phyloP scores from a whole-genome alignment of 305 asterid genomes.

The Rubia balearica region DNA sequence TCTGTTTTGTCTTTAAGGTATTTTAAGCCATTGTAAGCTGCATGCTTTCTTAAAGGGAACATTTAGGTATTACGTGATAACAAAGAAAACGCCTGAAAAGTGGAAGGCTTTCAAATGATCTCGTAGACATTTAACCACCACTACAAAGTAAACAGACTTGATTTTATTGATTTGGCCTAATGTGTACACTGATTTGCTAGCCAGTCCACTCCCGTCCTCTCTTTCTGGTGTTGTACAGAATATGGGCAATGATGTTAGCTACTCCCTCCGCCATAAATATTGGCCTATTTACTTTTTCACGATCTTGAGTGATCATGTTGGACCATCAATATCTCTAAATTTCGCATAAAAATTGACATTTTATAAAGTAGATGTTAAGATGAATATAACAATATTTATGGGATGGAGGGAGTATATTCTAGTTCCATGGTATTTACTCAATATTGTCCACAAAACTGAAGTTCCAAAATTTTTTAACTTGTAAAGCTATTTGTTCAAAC shows the following conservation, averaged over 20 bases:
- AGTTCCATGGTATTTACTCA: neutral
- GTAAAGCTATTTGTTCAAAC: conserved; percentile 11
- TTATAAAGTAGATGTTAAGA: too few species aligned
- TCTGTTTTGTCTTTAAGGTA: neutral
- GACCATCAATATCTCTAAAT: too few species aligned
- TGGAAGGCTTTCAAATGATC: neutral
- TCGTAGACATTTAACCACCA: neutral
- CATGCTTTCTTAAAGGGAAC: neutral
- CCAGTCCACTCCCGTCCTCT: neutral
- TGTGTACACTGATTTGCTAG: neutral
- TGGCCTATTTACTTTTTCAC: too few species aligned
- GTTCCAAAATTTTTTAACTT: neutral
- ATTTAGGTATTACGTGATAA: neutral
- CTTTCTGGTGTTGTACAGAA: neutral
- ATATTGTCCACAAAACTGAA: neutral
- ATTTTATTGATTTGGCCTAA: neutral
- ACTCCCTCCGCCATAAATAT: too few species aligned
- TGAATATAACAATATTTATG: too few species aligned
- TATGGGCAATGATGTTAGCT: neutral
- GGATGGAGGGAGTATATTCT: neutral
- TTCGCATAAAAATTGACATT: too few species aligned
- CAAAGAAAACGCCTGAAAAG: neutral
- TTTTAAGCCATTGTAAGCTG: neutral
- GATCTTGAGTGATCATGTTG: too few species aligned
- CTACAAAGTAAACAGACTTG: neutral